These are phyloP conservation scores for Saprolegnia diclina DNA, from an alignment of 352 stramenopile genomes.

Conservation along the genomic window DNA sequence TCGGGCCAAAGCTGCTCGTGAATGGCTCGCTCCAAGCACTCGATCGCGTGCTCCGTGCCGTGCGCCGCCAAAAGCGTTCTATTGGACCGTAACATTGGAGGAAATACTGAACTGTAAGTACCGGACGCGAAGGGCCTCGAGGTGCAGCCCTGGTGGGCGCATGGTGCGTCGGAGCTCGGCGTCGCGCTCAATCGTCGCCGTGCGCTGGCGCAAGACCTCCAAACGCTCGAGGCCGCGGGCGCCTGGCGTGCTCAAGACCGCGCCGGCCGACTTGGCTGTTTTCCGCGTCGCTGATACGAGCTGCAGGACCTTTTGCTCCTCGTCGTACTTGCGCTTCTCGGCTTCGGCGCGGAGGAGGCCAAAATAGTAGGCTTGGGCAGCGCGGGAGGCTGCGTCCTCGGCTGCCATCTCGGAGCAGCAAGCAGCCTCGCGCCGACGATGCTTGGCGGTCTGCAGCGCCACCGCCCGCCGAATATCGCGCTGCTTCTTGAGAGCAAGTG, in stretches of 20 bases:
- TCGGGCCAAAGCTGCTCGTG: conserved; percentile 2
- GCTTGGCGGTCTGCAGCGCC: not conserved
- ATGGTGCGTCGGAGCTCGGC: not conserved
- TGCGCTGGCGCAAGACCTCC: not conserved
- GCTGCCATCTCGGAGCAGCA: conserved; percentile 7
- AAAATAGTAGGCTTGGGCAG: not conserved
- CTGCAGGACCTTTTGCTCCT: conserved; percentile 11
- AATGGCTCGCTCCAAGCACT: conserved; percentile 14
- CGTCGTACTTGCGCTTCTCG: conserved; percentile 7
- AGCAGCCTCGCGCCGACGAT: not conserved
- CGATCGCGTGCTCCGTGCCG: not conserved
- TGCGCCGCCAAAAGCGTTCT: not conserved
- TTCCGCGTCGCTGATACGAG: conserved; percentile 12
- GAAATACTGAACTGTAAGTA: not conserved
- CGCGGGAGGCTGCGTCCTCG: conserved; percentile 5
- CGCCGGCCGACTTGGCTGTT: conserved; percentile 11
- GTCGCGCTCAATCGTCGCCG: not conserved
- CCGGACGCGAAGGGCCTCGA: not conserved
- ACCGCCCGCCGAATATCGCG: not conserved
- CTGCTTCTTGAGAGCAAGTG: conserved; percentile 2
- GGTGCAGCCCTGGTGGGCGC: not conserved
- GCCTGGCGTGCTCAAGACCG: conserved; percentile 1
- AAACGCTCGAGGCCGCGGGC: not conserved
- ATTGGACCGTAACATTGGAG: not conserved
- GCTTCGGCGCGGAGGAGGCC: not conserved